Conservation (phyloP, 1,284 basidiomycete species). For the Anthracocystis panici-leucophaei region DNA sequence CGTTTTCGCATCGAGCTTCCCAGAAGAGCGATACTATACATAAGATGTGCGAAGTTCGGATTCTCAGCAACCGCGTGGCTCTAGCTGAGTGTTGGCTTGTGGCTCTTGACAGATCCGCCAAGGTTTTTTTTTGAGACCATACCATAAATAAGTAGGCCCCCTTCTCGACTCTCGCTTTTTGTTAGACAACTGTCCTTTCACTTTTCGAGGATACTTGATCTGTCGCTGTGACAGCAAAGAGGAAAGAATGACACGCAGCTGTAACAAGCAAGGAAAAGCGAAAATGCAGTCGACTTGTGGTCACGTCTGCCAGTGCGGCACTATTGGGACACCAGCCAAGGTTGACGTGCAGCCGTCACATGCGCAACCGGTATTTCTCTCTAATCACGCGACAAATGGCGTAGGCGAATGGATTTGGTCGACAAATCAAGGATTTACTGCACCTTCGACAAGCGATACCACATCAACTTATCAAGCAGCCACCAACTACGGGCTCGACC, state of each 20-base stretch:
- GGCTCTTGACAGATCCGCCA: background rate
- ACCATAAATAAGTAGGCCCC: slow-evolving; percentile 8
- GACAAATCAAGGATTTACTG: slow-evolving; percentile 7
- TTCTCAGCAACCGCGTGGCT: background rate
- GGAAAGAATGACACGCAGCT: too few relatives aligned
- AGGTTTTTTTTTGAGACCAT: background rate
- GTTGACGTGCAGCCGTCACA: background rate
- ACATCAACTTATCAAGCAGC: background rate
- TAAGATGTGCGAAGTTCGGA: background rate
- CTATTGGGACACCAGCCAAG: background rate
- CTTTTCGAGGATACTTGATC: background rate
- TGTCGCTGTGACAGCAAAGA: background rate
- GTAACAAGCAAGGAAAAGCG: background rate
- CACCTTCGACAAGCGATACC: slow-evolving; percentile 7
- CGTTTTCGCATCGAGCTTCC: background rate
- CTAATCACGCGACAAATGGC: background rate
- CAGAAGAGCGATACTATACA: too few relatives aligned
- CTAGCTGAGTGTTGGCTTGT: slow-evolving; percentile 13
- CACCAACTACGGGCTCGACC: background rate
- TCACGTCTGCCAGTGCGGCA: slow-evolving; percentile 27
- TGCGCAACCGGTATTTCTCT: slow-evolving; percentile 1
- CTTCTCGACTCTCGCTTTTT: too few relatives aligned
- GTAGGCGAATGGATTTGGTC: slow-evolving; percentile 25
- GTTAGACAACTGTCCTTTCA: background rate
- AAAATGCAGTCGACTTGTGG: slow-evolving; percentile 13